These are phyloP conservation scores for Hymenoscyphus fraxineus DNA, from an alignment of 2,329 filamentous ascomycete species.

Conservation along the genomic window DNA sequence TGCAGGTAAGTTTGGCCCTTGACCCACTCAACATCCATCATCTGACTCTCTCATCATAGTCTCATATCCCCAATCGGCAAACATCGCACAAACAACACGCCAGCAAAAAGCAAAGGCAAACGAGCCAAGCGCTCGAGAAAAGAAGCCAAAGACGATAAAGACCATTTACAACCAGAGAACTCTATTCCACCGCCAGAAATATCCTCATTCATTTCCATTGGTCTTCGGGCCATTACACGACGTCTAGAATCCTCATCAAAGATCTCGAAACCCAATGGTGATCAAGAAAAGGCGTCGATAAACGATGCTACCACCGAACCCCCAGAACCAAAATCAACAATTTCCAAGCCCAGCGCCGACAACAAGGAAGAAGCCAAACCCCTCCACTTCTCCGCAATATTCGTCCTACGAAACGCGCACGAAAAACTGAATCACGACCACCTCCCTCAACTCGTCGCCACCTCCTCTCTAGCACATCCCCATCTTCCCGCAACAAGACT, in stretches of 20 bases:
- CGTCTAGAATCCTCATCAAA: slow-evolving; percentile 40
- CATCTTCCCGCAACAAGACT: slow-evolving; percentile 47
- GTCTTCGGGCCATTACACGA: slow-evolving; percentile 60
- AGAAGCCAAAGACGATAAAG: slow-evolving; percentile 28
- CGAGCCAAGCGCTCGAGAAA: slow-evolving; percentile 49
- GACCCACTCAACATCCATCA: background rate
- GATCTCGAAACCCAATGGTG: slow-evolving; percentile 3
- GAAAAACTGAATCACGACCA: slow-evolving; percentile 57
- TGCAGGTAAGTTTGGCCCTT: slow-evolving; percentile 50
- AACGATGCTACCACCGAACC: background rate
- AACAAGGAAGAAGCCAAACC: background rate
- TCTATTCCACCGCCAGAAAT: slow-evolving; percentile 49
- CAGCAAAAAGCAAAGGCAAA: slow-evolving; percentile 59
- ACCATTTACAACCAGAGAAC: slow-evolving; percentile 15
- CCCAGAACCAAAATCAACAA: background rate
- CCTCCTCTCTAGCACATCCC: slow-evolving; percentile 44
- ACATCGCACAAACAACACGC: slow-evolving; percentile 51
- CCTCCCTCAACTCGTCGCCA: slow-evolving; percentile 52
- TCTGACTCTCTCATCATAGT: slow-evolving; percentile 38
- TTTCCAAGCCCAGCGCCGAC: background rate
- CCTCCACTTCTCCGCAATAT: slow-evolving; percentile 44
- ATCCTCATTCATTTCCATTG: slow-evolving; percentile 56
- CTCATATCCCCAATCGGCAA: slow-evolving; percentile 61
- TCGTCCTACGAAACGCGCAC: slow-evolving; percentile 55
- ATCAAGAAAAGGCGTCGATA: background rate